Conservation (phyloP, 2,329 filamentous ascomycete species). For the Ophiostoma sp. region DNA sequence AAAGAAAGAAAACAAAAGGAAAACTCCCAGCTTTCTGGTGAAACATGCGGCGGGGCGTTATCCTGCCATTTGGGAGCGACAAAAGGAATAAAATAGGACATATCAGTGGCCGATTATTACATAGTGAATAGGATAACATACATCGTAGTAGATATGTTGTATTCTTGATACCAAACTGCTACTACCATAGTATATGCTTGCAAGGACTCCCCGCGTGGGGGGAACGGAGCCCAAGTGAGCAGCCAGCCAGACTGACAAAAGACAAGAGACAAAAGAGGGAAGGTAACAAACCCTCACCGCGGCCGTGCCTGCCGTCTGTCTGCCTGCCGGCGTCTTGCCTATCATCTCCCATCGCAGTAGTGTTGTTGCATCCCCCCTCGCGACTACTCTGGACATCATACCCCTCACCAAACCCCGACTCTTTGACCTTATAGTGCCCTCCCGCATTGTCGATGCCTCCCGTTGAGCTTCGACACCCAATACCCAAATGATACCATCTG, state of each 20-base stretch:
- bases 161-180: neutral
- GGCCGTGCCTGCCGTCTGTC: neutral
- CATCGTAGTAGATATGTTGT: neutral
- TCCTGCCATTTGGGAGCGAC: neutral
- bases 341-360: neutral
- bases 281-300: neutral
- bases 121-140: neutral
- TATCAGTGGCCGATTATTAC: neutral
- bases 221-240: neutral
- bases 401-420: neutral
- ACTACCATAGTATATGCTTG: neutral
- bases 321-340: neutral
- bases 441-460: neutral
- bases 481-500: neutral
- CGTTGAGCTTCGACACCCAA: too few species aligned
- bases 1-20: neutral
- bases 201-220: neutral
- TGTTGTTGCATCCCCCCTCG: neutral
- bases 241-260: neutral
- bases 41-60: constrained; percentile 8
- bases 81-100: neutral
- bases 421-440: constrained; percentile 1
- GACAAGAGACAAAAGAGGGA: neutral
- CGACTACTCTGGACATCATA: neutral
- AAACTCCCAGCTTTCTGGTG: neutral